A percentile compares a stretch with the other conserved stretches of the same genome.
phyloP scores from a whole-genome alignment of 345 rosid species.

The Pistacia atlantica region DNA sequence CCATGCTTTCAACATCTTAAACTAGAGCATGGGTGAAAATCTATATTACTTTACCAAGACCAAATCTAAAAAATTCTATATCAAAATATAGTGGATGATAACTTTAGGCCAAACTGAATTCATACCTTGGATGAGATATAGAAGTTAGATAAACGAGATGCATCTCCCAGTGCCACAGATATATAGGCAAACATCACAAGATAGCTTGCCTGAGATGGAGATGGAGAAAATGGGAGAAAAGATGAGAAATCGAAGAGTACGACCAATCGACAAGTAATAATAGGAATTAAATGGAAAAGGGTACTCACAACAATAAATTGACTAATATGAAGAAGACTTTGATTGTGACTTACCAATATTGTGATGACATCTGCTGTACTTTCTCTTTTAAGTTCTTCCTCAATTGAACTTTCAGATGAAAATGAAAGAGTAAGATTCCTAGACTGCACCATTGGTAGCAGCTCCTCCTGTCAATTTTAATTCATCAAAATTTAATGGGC shows the following conservation, averaged over 20 bases:
- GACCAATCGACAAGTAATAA: background rate
- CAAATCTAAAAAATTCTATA: too few relatives aligned
- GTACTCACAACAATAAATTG: constrained; percentile 15
- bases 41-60: too few relatives aligned
- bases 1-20: too few relatives aligned
- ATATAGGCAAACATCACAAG: constrained; percentile 95
- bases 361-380: constrained; percentile 90
- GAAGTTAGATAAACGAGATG: constrained; percentile 54
- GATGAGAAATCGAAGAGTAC: constrained; percentile 8
- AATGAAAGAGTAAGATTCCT: constrained; percentile 85
- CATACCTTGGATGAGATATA: constrained; percentile 86
- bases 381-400: constrained; percentile 95
- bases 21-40: too few relatives aligned
- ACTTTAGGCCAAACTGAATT: constrained; percentile 12
- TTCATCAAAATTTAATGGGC: background rate
- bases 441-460: constrained; percentile 64
- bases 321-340: constrained; percentile 7
- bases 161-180: constrained; percentile 85
- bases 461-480: constrained; percentile 62
- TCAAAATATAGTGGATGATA: background rate
- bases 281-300: constrained; percentile 1
- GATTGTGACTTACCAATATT: constrained; percentile 56
- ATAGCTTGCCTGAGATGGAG: constrained; percentile 70
- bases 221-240: background rate
- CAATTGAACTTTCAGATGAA: constrained; percentile 97